Conservation (phyloP, 257 asterid genomes). For the Verbena officinalis region DNA sequence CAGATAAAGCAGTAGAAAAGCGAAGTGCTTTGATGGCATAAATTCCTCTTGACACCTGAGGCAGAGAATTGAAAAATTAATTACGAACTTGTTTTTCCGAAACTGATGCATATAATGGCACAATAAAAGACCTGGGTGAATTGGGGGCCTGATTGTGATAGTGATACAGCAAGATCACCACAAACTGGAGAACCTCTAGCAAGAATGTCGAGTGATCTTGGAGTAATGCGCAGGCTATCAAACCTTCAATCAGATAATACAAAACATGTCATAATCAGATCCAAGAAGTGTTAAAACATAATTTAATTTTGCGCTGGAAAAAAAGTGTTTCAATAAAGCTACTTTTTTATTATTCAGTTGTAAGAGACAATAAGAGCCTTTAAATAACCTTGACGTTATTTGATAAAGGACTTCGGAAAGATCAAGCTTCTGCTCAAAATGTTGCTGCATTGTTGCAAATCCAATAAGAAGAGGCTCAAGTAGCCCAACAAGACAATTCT, state of each 20-base stretch:
- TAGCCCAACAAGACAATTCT: slow-evolving; percentile 89
- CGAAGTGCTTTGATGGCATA: slow-evolving; percentile 96
- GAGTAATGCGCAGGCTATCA: slow-evolving; percentile 96
- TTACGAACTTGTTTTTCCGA: slow-evolving; percentile 22
- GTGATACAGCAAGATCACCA: slow-evolving; percentile 98
- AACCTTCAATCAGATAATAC: slow-evolving; percentile 62
- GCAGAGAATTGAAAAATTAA: slow-evolving; percentile 30
- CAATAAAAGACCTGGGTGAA: slow-evolving; percentile 75
- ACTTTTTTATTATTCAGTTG: slow-evolving; percentile 11
- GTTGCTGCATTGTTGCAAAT: slow-evolving; percentile 93
- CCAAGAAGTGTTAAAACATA: slow-evolving; percentile 17
- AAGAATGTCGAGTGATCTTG: slow-evolving; percentile 97
- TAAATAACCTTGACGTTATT: slow-evolving; percentile 88
- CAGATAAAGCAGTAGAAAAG: slow-evolving; percentile 97
- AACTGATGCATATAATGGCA: slow-evolving; percentile 20
- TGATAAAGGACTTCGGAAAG: slow-evolving; percentile 96
- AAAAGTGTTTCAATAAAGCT: slow-evolving; percentile 27
- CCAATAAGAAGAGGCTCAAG: slow-evolving; percentile 99
- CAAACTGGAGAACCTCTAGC: slow-evolving; percentile 97
- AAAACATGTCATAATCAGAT: slow-evolving; percentile 40
- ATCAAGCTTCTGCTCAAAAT: slow-evolving; percentile 98
- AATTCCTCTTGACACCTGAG: slow-evolving; percentile 86
- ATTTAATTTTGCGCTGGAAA: slow-evolving; percentile 19
- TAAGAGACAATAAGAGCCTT: slow-evolving; percentile 21
- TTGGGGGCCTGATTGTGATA: slow-evolving; percentile 97